A percentile compares a stretch with the other conserved stretches of the same genome.
phyloP scores from a whole-genome alignment of 495 filamentous ascomycete species.

The Penicillium riverlandense region DNA sequence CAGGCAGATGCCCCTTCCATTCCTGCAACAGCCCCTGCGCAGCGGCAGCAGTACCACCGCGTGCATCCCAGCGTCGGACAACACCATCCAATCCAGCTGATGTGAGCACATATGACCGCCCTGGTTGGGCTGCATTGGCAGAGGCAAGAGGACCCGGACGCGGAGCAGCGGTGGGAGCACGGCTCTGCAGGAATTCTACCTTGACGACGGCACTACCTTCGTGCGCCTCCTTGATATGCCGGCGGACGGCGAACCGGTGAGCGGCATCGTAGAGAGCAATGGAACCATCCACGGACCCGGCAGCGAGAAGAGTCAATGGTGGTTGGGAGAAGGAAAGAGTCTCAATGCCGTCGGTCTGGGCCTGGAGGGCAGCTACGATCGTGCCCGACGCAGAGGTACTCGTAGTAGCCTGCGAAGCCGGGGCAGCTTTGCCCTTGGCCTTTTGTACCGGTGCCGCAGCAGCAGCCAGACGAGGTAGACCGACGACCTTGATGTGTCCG shows the following conservation, averaged over 20 bases:
- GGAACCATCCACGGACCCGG: constrained; percentile 82
- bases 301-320: constrained; percentile 71
- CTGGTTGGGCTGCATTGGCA: constrained; percentile 20
- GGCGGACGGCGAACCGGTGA: constrained; percentile 71
- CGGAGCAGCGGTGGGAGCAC: constrained; percentile 12
- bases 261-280: constrained; percentile 84
- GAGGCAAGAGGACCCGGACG: constrained; percentile 17
- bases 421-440: constrained; percentile 25
- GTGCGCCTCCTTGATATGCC: constrained; percentile 72
- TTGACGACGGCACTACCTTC: constrained; percentile 81
- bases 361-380: constrained; percentile 64
- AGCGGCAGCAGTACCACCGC: constrained; percentile 63
- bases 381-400: constrained; percentile 63
- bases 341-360: constrained; percentile 76
- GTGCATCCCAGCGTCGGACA: constrained; percentile 78
- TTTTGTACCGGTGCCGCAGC: constrained; percentile 21
- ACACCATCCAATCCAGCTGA: constrained; percentile 80
- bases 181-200: constrained; percentile 70
- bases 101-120: constrained; percentile 60
- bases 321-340: constrained; percentile 75
- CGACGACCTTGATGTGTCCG: constrained; percentile 75
- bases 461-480: constrained; percentile 62
- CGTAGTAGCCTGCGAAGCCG: constrained; percentile 24
- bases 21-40: constrained; percentile 62
- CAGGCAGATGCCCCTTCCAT: constrained; percentile 75